Evolutionary conservation across 768 basidiomycete species (phyloP), one percentile per base, ranked within the genome.

Genomic region (Mycena galopus): DNA sequence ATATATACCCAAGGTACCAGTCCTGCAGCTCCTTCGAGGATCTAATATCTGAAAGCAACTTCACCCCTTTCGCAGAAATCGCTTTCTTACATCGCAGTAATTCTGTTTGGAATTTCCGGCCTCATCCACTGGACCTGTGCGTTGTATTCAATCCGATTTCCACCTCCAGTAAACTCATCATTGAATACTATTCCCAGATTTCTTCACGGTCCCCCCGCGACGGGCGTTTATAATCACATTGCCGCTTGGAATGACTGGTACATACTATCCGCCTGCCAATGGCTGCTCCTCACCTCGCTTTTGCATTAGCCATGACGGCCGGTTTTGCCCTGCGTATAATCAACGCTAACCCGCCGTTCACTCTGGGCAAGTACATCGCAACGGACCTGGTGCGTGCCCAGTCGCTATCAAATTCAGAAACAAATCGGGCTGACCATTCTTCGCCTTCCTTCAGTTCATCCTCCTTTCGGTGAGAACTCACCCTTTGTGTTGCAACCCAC

Each of bases 191-290:
- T 27, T 27, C 42, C 35, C 35, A 69, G 64, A 62, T 33, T 60
- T 27, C 56, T 61, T 63, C 21, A 44, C 56, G n/a, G 25, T 68
- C 12, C 23, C 12, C 9, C 65, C 55, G n/a, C 47, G 57, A 23
- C 59, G 62, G 55, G 65, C 65, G 17, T 69, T 77, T 23, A 74
- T 76, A 50, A 57, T 74, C 44, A 42, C 71, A 3, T 64, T 77
- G 58, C 63, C 69, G 7, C 44, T 77, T 16, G 76, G 76, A 30
- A 75, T 77, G 76, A 69, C 67, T 8, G 59, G 75, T 76, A 42
- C 39, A 16, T 42, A n/a, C n/a, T n/a, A n/a, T n/a, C n/a, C n/a
- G 30, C 10, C 58, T 69, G 14, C 19, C 23, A 11, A 21, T n/a
- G 17, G 3, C 51, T 0, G 35, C 7, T 56, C 19, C 30, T 17